Base-by-base conservation (phyloP, 345 rosid genomes). In the Turritis glabra region DNA sequence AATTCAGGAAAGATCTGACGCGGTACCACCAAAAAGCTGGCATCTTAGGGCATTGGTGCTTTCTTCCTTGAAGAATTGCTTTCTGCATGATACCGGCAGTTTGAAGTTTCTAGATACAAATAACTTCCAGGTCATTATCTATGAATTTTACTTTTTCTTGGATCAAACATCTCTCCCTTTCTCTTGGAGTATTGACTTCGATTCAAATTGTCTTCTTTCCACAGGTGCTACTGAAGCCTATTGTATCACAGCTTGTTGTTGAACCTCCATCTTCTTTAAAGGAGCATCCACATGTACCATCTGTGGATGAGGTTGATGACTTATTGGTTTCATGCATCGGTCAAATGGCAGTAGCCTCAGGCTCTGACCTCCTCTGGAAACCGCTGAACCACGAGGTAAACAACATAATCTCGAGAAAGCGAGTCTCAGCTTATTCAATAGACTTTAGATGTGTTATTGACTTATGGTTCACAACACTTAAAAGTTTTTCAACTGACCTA, bases 261-360 rank as follows among this genome's bases (percentile, higher is more conserved):
- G 96, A 90, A 46, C 92, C 97, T 3, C 96, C 99, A 1, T 43
- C 84, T 27, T 43, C 84, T 23, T 61, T 90, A 8, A 84, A 83
- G 76, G 87, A 84, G n/a, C 81, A 85, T 79, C 80, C 85, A 19
- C 74, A 80, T 66, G 43, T 86, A 64, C 97, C 91, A 17, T 81
- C 97, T 5, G 83, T 82, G 48, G 74, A 82, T 67, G 96, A 89
- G 84, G 91, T 92, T 69, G 94, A 90, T 76, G 93, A 89, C 43
- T 51, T 84, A 35, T 26, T 95, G 75, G 92, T 95, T 43, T 62
- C 67, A 35, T 92, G 97, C 82, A 78, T 87, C 29, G 97, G 99
- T 73, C 99, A 95, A 80, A 92, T 95, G 99, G 96, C 97, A 33
- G 90, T 89, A 64, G 79, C 96, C 52, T 86, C 96, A 5, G 97